Evolutionary conservation across 1,284 basidiomycete species (phyloP), one percentile per base, ranked within the genome.

Genomic region (Ustilago bromivora): DNA sequence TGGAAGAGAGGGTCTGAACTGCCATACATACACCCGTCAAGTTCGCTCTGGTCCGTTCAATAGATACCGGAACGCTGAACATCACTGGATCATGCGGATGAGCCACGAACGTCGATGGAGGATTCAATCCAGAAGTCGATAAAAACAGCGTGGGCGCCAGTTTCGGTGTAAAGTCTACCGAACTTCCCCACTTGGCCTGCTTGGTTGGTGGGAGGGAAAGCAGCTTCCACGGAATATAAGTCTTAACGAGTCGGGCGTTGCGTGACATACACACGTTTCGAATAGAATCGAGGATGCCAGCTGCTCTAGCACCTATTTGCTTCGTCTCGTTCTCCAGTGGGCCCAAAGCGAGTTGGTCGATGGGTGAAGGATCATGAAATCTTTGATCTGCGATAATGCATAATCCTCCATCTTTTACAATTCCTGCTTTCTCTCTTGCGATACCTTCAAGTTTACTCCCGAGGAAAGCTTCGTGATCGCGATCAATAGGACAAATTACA

Each of bases 381-480:
- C 80, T 31, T 47, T 86, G 84, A 61, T 84, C 83, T 0, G 92
- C 94, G 0, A 98, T 82, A 15, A 98, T 88, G 68, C 96, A 92
- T 0, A 94, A 56, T 0, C 89, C 91, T 1, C 89, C 90, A 1
- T 82, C 80, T 59, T 94, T 90, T 13, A 92, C 91, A 62, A 99
- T 98, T 1, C 91, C 91, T 0, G 92, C 91, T 86, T 99, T 99
- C 83, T 97, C 93, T 43, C 86, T 87, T 0, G 95, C 90, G 71
- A 99, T 98, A 32, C 89, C 90, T 5, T 88, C 88, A 7, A 95
- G 87, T 0, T 93, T 92, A 62, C 90, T 86, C 0, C 96, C 97
- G 4, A 99, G 89, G 82, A 97, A 94, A 7, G 90, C 90, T 76
- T 96, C 94, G 86, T 99, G 96, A 87, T 99, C 97, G 46, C 97